phyloP scores from a whole-genome alignment of 1,139 yeast species.

The Candida sp. region DNA sequence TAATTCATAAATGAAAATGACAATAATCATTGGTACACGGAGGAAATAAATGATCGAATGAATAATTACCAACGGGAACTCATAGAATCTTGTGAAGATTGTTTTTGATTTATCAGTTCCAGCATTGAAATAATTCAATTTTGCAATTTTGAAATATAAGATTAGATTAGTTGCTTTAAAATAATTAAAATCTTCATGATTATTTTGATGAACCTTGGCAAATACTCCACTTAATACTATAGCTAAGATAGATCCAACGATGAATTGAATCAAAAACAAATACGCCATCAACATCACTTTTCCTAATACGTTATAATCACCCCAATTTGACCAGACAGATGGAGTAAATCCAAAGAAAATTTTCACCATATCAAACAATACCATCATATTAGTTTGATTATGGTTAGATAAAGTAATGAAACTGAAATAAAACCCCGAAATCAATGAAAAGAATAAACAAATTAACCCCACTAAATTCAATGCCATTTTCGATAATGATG shows the following conservation, averaged over 20 bases:
- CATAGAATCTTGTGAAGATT: background rate
- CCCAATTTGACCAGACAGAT: conserved; percentile 63
- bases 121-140: conserved; percentile 8
- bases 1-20: conserved; percentile 32
- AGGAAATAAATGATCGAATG: conserved; percentile 18
- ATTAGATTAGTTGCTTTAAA: conserved; percentile 38
- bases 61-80: conserved; percentile 1
- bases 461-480: conserved; percentile 54
- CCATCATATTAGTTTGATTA: conserved; percentile 41
- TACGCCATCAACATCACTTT: conserved; percentile 48
- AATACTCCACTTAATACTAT: conserved; percentile 51
- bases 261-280: conserved; percentile 54
- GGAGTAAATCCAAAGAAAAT: conserved; percentile 63
- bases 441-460: conserved; percentile 47
- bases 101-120: conserved; percentile 3
- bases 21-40: conserved; percentile 32
- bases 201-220: conserved; percentile 34
- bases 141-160: conserved; percentile 25
- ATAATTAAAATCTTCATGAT: conserved; percentile 40
- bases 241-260: conserved; percentile 56
- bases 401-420: conserved; percentile 48
- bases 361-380: conserved; percentile 54
- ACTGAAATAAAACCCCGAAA: conserved; percentile 57
- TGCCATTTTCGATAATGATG: conserved; percentile 53
- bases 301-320: conserved; percentile 48